A percentile compares a stretch with the other conserved stretches of the same genome.
These are phyloP conservation scores for Exophiala alcalophila DNA, from an alignment of 2,329 filamentous ascomycete species.

Conservation along the genomic window DNA sequence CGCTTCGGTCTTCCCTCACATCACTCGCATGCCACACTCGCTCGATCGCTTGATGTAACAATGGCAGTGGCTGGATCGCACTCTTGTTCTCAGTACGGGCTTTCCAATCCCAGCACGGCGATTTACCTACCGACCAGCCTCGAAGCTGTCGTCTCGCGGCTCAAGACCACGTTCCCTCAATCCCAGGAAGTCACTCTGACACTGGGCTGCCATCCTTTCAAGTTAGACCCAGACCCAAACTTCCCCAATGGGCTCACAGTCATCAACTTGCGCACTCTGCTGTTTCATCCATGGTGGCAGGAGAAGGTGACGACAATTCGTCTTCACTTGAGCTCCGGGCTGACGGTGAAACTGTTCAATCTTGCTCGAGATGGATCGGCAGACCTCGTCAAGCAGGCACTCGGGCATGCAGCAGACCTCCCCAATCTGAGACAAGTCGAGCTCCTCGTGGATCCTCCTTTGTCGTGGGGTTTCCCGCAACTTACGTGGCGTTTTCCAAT, in stretches of 20 bases:
- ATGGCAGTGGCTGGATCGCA: slow-evolving; percentile 7
- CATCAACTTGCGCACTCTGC: slow-evolving; percentile 2
- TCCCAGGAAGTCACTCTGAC: slow-evolving; percentile 2
- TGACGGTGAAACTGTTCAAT: slow-evolving; percentile 1
- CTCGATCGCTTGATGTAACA: slow-evolving; percentile 2
- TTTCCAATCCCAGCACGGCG: slow-evolving; percentile 1
- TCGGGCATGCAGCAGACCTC: slow-evolving; percentile 1
- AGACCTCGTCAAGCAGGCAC: neutral
- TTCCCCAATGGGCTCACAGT: neutral
- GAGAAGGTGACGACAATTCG: slow-evolving; percentile 1
- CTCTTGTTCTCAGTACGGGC: too few species aligned
- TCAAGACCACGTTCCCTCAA: slow-evolving; percentile 2
- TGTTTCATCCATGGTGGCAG: slow-evolving; percentile 4
- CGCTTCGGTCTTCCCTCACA: neutral
- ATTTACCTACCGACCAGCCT: slow-evolving; percentile 3
- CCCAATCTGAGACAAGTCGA: slow-evolving; percentile 6
- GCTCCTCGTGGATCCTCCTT: slow-evolving; percentile 1
- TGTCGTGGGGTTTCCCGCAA: too few species aligned
- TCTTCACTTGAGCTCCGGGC: neutral
- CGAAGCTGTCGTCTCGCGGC: slow-evolving; percentile 1
- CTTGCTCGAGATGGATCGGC: slow-evolving; percentile 1
- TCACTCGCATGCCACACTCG: slow-evolving; percentile 1
- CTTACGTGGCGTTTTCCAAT: too few species aligned
- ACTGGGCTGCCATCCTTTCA: neutral
- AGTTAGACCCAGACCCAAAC: neutral